Conservation (phyloP, 108 stramenopile genomes). For the Conticribra guillardii region DNA sequence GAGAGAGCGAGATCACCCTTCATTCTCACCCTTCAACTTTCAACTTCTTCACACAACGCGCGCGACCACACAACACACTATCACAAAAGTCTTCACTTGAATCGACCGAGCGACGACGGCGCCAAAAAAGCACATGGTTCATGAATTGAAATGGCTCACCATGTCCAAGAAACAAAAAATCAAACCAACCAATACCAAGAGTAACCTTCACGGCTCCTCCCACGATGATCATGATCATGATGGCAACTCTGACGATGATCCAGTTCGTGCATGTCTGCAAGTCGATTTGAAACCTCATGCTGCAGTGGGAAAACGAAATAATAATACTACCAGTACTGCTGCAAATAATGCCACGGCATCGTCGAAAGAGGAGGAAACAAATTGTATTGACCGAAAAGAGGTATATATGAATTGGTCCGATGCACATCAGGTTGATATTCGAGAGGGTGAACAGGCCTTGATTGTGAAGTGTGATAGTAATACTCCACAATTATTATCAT, state of each 20-base stretch:
- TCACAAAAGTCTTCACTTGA: no score
- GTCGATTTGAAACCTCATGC: not conserved
- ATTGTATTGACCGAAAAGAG: not conserved
- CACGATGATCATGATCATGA: not conserved
- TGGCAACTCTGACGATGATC: not conserved
- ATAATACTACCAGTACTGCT: not conserved
- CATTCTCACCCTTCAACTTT: no score
- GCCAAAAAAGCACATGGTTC: no score
- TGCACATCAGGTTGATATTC: constrained; percentile 9
- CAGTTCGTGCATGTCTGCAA: not conserved
- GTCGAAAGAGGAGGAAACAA: not conserved
- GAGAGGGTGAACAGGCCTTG: constrained; percentile 19
- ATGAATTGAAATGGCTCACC: not conserved
- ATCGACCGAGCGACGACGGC: no score
- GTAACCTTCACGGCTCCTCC: not conserved
- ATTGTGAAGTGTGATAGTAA: not conserved
- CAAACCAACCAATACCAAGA: not conserved
- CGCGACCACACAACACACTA: no score
- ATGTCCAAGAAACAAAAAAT: not conserved
- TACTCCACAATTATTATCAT: not conserved
- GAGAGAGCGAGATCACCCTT: no score
- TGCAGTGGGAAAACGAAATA: not conserved
- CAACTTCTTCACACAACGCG: no score
- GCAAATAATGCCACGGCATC: not conserved
- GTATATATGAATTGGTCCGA: not conserved